Evolutionary conservation across 2,329 filamentous ascomycete genomes (phyloP).

Genomic region (Xylariomycetidae sp.): DNA sequence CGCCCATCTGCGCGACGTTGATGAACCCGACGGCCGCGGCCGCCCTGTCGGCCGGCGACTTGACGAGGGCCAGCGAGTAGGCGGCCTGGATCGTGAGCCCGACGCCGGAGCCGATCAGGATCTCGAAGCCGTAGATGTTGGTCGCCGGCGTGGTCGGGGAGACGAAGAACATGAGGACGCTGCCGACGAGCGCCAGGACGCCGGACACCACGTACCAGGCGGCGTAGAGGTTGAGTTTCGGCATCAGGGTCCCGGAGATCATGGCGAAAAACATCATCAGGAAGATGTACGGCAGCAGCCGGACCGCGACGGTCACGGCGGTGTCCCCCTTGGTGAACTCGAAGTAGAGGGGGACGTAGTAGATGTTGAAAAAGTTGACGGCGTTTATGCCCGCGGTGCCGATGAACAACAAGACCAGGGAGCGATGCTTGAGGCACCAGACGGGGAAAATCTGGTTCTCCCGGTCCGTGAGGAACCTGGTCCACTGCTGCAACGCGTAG

Average conservation of each 20-base stretch:
- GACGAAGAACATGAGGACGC: slow-evolving; percentile 20
- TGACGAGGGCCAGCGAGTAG: slow-evolving; percentile 19
- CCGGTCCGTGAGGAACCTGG: slow-evolving; percentile 33
- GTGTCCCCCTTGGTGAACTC: slow-evolving; percentile 40
- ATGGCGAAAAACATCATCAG: slow-evolving; percentile 28
- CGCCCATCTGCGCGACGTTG: slow-evolving; percentile 1
- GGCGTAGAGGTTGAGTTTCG: slow-evolving; percentile 28
- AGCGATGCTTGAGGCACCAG: slow-evolving; percentile 33
- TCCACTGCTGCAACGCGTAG: slow-evolving; percentile 40
- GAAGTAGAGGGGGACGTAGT: slow-evolving; percentile 49
- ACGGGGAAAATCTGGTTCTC: slow-evolving; percentile 38
- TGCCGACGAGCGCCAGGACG: slow-evolving; percentile 25
- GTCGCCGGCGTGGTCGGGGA: slow-evolving; percentile 13
- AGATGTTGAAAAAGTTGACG: slow-evolving; percentile 33
- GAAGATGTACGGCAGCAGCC: slow-evolving; percentile 36
- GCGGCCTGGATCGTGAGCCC: not conserved
- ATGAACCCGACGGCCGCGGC: not conserved
- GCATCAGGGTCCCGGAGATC: slow-evolving; percentile 27
- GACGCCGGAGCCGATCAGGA: slow-evolving; percentile 28
- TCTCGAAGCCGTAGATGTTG: slow-evolving; percentile 28
- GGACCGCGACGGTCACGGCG: slow-evolving; percentile 33
- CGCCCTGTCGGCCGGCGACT: not conserved
- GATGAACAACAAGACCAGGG: slow-evolving; percentile 37
- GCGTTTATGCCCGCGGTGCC: slow-evolving; percentile 27
- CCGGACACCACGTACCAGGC: slow-evolving; percentile 28